Percentiles rank a stretch among this genome's conserved stretches.
Evolutionary conservation across 345 rosid genomes (phyloP).

Genomic region (Orychophragmus violaceus): DNA sequence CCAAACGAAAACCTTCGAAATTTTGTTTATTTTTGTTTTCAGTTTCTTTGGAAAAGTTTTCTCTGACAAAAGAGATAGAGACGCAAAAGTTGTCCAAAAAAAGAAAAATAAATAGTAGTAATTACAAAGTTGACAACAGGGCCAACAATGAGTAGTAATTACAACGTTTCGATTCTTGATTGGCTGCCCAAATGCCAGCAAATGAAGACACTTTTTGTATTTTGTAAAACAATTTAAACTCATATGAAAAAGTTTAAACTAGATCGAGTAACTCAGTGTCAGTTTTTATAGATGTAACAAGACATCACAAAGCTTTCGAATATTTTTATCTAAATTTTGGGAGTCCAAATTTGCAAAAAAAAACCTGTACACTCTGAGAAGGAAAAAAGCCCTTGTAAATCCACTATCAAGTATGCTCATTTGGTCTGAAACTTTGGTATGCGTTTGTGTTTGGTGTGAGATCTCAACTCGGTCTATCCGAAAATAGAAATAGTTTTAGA

Average conservation of each 20-base stretch:
- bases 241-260: neutral
- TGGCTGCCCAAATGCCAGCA: neutral
- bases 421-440: neutral
- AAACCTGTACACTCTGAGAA: no score
- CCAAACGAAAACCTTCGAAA: neutral
- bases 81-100: no score
- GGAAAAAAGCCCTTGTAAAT: no score
- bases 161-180: slow-evolving; percentile 3
- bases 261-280: slow-evolving; percentile 7
- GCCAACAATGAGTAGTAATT: neutral
- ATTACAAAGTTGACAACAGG: neutral
- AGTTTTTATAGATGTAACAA: neutral
- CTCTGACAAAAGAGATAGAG: neutral
- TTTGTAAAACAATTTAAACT: neutral
- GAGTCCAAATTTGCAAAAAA: no score
- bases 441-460: no score
- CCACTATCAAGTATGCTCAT: neutral
- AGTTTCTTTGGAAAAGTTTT: neutral
- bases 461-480: no score
- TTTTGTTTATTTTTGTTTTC: neutral
- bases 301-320: neutral
- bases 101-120: no score
- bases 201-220: neutral
- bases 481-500: no score
- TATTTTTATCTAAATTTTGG: no score